phyloP scores from a whole-genome alignment of 768 basidiomycete species.

The Coprinopsis marcescibilis region DNA sequence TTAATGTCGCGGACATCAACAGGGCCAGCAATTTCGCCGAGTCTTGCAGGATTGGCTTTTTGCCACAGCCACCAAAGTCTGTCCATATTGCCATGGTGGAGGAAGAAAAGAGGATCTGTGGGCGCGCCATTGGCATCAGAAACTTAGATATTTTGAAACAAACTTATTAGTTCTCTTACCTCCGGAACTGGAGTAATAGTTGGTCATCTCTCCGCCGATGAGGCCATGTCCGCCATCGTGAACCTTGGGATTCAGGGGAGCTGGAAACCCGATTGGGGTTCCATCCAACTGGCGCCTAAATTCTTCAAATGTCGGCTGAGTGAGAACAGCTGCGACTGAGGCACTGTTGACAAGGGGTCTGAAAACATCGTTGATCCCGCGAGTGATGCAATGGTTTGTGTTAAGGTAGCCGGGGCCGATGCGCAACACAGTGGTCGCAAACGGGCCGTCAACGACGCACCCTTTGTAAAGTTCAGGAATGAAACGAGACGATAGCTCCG shows the following conservation, averaged over 20 bases:
- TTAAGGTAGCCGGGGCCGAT: constrained; percentile 1
- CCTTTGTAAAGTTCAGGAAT: constrained; percentile 1
- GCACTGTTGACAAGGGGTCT: background rate
- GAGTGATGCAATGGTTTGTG: constrained; percentile 6
- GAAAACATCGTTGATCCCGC: constrained; percentile 2
- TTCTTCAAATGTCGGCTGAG: constrained; percentile 3
- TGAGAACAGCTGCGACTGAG: background rate
- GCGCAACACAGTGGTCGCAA: constrained; percentile 1
- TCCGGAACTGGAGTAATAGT: constrained; percentile 3
- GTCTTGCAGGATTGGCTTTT: background rate
- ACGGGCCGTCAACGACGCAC: constrained; percentile 3
- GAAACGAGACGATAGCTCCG: background rate
- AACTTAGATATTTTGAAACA: no score
- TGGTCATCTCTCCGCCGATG: constrained; percentile 6
- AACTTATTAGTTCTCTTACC: background rate
- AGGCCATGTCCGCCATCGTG: constrained; percentile 4
- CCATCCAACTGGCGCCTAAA: constrained; percentile 2
- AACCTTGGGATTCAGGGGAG: background rate
- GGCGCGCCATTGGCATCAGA: background rate
- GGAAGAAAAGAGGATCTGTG: constrained; percentile 1
- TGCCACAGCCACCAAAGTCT: constrained; percentile 3
- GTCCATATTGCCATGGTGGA: constrained; percentile 1
- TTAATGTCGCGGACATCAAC: background rate
- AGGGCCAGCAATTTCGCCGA: background rate
- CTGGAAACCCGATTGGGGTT: background rate